Conservation (phyloP, 441 rosid genomes). For the Mallotus japonicus region DNA sequence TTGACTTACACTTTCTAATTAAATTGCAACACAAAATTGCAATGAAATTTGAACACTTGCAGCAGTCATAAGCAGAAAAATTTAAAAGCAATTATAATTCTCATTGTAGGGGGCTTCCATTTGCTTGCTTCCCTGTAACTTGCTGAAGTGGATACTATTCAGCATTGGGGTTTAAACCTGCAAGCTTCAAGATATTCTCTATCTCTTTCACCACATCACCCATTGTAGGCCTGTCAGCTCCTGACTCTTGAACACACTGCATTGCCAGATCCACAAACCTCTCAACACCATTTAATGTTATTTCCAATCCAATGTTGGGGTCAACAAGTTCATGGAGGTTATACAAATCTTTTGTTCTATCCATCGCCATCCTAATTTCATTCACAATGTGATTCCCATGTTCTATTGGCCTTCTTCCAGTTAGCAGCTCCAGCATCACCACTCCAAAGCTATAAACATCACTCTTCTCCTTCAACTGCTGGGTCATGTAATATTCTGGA, state of each 20-base stretch:
- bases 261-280: conserved; percentile 64
- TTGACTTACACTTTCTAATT: background rate
- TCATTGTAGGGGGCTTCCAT: conserved; percentile 35
- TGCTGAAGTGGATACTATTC: conserved; percentile 55
- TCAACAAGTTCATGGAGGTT: conserved; percentile 60
- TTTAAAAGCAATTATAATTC: background rate
- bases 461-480: conserved; percentile 84
- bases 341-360: conserved; percentile 51
- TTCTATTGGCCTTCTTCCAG: conserved; percentile 62
- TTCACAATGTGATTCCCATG: conserved; percentile 67
- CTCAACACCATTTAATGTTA: conserved; percentile 51
- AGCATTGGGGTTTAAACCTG: conserved; percentile 61
- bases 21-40: background rate
- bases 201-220: conserved; percentile 74
- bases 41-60: background rate
- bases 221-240: conserved; percentile 66
- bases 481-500: conserved; percentile 87
- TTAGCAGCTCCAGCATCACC: conserved; percentile 63
- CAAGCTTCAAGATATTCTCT: conserved; percentile 59
- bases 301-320: conserved; percentile 37
- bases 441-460: conserved; percentile 92
- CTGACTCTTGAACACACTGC: conserved; percentile 62
- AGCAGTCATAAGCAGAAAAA: background rate
- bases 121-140: conserved; percentile 35
- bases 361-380: conserved; percentile 55